These are phyloP conservation scores for Trichothecium roseum DNA, from an alignment of 2,329 filamentous ascomycete species.

Conservation along the genomic window DNA sequence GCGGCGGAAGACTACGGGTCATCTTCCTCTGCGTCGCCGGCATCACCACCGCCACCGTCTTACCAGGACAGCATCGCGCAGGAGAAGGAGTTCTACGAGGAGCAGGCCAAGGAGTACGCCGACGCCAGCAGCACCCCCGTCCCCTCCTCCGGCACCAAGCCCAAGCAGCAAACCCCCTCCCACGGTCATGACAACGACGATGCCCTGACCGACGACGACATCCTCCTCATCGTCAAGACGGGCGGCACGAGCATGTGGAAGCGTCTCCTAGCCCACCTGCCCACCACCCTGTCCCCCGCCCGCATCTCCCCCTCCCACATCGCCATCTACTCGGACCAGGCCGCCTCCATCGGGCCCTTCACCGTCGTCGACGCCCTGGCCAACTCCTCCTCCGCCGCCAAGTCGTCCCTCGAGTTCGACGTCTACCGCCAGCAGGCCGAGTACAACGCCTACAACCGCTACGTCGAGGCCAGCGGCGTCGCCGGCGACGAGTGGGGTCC, in stretches of 20 bases:
- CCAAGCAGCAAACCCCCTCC: not conserved
- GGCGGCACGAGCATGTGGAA: constrained; percentile 15
- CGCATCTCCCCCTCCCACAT: constrained; percentile 8
- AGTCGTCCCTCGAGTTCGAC: constrained; percentile 11
- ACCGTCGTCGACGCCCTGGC: constrained; percentile 11
- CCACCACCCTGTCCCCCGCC: constrained; percentile 8
- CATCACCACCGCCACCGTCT: not conserved
- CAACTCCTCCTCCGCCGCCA: constrained; percentile 10
- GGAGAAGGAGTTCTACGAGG: not conserved
- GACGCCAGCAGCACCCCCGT: not conserved
- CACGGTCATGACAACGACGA: not conserved
- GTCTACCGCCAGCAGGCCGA: constrained; percentile 13
- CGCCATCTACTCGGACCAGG: constrained; percentile 13
- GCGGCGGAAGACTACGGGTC: too few relatives aligned
- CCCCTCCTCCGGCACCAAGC: not conserved
- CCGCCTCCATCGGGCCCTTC: constrained; percentile 10
- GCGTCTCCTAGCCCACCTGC: constrained; percentile 13
- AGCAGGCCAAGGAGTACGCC: not conserved
- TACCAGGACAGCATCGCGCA: not conserved
- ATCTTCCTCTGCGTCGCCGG: not conserved
- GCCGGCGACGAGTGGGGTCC: constrained; percentile 14
- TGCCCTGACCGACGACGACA: constrained; percentile 7
- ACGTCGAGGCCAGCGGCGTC: constrained; percentile 11
- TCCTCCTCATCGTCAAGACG: constrained; percentile 14
- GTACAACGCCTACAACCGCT: constrained; percentile 13